A percentile compares a stretch with the other conserved stretches of the same genome.
Conservation (phyloP, 1,139 yeast genomes). For the Zhuliangozyma blackwelliae region DNA sequence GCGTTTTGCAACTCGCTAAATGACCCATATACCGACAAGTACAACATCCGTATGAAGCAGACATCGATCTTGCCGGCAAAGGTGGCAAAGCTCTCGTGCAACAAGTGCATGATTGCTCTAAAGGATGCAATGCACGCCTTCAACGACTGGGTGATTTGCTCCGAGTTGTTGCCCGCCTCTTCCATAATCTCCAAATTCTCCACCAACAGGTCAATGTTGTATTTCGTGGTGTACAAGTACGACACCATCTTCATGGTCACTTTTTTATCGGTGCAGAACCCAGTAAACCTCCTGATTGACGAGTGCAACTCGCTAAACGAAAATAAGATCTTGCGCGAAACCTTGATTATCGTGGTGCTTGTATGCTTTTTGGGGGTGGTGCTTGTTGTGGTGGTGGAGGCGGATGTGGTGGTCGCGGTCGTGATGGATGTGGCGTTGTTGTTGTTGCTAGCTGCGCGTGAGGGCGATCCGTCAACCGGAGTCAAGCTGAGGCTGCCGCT, state of each 20-base stretch:
- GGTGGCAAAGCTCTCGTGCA: conserved; percentile 43
- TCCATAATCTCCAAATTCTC: conserved; percentile 58
- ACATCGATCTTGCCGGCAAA: conserved; percentile 59
- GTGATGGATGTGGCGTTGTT: conserved; percentile 1
- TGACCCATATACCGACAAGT: conserved; percentile 68
- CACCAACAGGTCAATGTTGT: conserved; percentile 56
- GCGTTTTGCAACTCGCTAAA: conserved; percentile 75
- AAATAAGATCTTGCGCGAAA: conserved; percentile 54
- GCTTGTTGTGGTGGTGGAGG: conserved; percentile 5
- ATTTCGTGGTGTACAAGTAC: conserved; percentile 50
- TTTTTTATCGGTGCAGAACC: conserved; percentile 63
- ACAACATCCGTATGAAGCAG: conserved; percentile 67
- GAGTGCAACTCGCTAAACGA: conserved; percentile 69
- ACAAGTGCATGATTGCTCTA: conserved; percentile 45
- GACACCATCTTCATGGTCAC: conserved; percentile 57
- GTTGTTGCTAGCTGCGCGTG: background rate
- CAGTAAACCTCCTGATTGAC: conserved; percentile 60
- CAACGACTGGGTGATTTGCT: conserved; percentile 27
- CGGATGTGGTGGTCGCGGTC: conserved; percentile 1
- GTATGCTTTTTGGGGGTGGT: conserved; percentile 12
- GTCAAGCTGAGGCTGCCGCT: background rate
- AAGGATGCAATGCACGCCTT: conserved; percentile 42
- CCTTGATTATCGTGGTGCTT: conserved; percentile 35
- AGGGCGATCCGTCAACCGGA: background rate
- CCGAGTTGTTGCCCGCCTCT: conserved; percentile 30